phyloP scores from a whole-genome alignment of 2,329 filamentous ascomycete species.

The Ascochyta koolunga region DNA sequence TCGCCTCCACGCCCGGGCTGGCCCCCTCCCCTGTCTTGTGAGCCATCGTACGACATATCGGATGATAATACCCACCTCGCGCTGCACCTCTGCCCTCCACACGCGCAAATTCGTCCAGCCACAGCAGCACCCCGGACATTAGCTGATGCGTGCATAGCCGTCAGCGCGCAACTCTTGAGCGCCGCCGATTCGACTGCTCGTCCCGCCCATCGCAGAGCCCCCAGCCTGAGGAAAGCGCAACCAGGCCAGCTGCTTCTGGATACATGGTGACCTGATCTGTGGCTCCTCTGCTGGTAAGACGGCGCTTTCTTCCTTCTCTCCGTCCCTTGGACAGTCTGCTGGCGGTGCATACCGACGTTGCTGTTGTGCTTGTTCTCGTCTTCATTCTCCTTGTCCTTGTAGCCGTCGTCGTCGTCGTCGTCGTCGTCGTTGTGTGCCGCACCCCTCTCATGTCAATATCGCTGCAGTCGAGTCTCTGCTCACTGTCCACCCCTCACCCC shows the following conservation, averaged over 20 bases:
- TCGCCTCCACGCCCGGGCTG: background rate
- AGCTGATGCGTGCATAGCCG: conserved; percentile 13
- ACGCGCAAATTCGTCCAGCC: background rate
- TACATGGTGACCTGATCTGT: conserved; percentile 17
- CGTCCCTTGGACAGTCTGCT: background rate
- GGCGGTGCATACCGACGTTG: background rate
- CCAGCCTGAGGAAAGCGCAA: background rate
- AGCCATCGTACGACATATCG: conserved; percentile 14
- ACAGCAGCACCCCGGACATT: conserved; percentile 3
- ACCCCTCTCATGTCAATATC: conserved; percentile 1
- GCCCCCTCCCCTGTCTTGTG: background rate
- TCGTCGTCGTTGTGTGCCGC: background rate
- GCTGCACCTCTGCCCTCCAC: conserved; percentile 8
- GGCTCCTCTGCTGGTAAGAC: conserved; percentile 16
- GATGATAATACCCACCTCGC: conserved; percentile 9
- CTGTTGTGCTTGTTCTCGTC: background rate
- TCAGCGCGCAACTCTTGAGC: conserved; percentile 4
- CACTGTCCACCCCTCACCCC: background rate
- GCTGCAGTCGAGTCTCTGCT: conserved; percentile 9
- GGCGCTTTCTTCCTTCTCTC: conserved; percentile 11
- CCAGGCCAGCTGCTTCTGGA: conserved; percentile 1
- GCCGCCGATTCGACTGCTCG: background rate
- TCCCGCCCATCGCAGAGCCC: background rate
- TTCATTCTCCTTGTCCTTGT: too few relatives aligned
- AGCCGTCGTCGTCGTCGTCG: background rate